These are phyloP conservation scores for Phytophthora palmivora DNA, from an alignment of 352 stramenopile species.

Conservation along the genomic window DNA sequence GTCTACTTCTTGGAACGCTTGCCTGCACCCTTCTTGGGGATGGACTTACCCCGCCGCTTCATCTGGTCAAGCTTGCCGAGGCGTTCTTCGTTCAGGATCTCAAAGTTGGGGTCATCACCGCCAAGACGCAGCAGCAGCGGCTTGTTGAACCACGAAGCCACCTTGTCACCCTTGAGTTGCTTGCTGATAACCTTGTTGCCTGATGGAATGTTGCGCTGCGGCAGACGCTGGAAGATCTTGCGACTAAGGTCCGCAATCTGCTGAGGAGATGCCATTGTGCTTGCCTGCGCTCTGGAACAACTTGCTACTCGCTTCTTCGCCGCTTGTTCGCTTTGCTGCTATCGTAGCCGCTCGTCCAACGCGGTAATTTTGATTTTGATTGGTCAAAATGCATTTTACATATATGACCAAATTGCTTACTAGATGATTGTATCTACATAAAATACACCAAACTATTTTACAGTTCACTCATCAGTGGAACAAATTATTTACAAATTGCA, in stretches of 20 bases:
- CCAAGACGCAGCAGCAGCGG: slow-evolving; percentile 74
- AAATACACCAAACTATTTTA: too few species aligned
- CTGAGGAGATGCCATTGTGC: slow-evolving; percentile 53
- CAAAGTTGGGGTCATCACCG: slow-evolving; percentile 86
- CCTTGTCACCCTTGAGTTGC: slow-evolving; percentile 88
- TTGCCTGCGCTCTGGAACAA: slow-evolving; percentile 6
- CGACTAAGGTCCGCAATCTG: slow-evolving; percentile 81
- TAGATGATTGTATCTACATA: slow-evolving; percentile 12
- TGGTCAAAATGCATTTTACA: slow-evolving; percentile 25
- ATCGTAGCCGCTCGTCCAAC: slow-evolving; percentile 36
- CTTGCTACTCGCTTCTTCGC: slow-evolving; percentile 9
- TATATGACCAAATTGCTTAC: neutral
- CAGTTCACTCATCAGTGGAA: too few species aligned
- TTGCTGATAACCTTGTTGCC: slow-evolving; percentile 92
- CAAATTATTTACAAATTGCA: slow-evolving; percentile 3
- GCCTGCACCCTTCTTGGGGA: slow-evolving; percentile 88
- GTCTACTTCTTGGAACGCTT: slow-evolving; percentile 89
- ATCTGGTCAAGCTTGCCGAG: slow-evolving; percentile 84
- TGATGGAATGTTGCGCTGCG: slow-evolving; percentile 79
- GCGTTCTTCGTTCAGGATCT: slow-evolving; percentile 82
- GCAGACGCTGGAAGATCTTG: slow-evolving; percentile 91
- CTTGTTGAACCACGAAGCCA: slow-evolving; percentile 90
- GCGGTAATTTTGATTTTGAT: neutral
- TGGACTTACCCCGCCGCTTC: slow-evolving; percentile 88
- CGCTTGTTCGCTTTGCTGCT: slow-evolving; percentile 20